A percentile compares a stretch with the other conserved stretches of the same genome.
These are phyloP conservation scores for Neonectria punicea DNA, from an alignment of 2,329 filamentous ascomycete species.

Conservation along the genomic window DNA sequence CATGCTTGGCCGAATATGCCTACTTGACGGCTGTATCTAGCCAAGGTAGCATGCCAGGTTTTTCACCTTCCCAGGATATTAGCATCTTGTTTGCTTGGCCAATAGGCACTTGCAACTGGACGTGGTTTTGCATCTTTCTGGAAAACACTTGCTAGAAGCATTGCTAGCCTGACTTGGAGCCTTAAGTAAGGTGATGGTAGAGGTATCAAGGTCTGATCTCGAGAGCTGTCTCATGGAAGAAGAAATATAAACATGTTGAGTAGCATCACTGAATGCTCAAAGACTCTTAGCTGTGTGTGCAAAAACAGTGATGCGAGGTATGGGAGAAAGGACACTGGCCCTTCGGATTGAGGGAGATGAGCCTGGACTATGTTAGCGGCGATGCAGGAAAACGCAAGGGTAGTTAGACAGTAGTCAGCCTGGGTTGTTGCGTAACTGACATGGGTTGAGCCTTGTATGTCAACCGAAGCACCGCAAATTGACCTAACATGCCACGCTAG, in stretches of 20 bases:
- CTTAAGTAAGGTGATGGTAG: background rate
- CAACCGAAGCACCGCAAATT: slow-evolving; percentile 1
- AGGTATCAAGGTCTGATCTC: background rate
- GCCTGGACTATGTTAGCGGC: background rate
- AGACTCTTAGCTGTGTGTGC: background rate
- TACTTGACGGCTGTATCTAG: background rate
- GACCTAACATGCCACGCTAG: background rate
- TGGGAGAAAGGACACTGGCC: background rate
- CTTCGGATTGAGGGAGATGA: background rate
- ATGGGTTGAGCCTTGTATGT: background rate
- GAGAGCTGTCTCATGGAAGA: background rate
- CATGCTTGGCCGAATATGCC: background rate
- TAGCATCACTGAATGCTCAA: background rate
- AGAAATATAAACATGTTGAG: background rate
- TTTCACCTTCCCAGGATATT: no score
- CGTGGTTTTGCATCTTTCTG: background rate
- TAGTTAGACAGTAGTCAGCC: background rate
- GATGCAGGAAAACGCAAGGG: background rate
- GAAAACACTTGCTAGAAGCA: background rate
- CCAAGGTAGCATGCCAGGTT: background rate
- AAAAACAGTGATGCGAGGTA: background rate
- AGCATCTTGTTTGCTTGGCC: background rate
- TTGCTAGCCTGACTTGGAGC: background rate
- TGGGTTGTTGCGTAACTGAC: background rate
- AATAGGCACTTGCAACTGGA: background rate